phyloP scores from a whole-genome alignment of 2,329 filamentous ascomycete genomes.

The Penicillium palitans region DNA sequence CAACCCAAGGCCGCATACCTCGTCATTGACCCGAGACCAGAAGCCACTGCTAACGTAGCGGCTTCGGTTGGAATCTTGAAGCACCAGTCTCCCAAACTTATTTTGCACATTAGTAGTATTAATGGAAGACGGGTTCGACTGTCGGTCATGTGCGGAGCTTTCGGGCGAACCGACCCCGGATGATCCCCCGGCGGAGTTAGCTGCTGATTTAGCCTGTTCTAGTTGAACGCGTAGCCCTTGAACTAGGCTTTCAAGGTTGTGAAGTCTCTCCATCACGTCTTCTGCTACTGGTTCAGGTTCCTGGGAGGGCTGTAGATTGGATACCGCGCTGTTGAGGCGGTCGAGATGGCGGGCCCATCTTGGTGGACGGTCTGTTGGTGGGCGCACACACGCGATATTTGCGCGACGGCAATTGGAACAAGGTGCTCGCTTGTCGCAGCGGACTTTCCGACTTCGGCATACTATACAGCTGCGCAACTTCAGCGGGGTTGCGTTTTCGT shows the following conservation, averaged over 20 bases:
- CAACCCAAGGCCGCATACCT: conserved; percentile 42
- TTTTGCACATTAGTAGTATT: conserved; percentile 34
- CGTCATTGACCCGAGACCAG: conserved; percentile 58
- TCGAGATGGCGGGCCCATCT: conserved; percentile 57
- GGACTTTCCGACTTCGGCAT: conserved; percentile 58
- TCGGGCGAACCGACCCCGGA: conserved; percentile 32
- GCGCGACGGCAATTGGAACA: conserved; percentile 59
- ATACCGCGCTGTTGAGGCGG: conserved; percentile 29
- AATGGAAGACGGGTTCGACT: conserved; percentile 13
- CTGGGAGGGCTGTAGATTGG: conserved; percentile 13
- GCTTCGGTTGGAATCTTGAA: conserved; percentile 46
- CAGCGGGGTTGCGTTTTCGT: background rate
- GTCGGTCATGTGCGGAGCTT: conserved; percentile 20
- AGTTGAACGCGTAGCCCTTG: conserved; percentile 53
- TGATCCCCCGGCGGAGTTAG: conserved; percentile 28
- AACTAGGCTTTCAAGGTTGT: conserved; percentile 53
- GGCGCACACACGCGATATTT: conserved; percentile 54
- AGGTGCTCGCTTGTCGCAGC: conserved; percentile 58
- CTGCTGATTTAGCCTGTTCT: conserved; percentile 43
- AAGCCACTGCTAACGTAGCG: conserved; percentile 56
- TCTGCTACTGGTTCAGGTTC: conserved; percentile 29
- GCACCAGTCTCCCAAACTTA: conserved; percentile 52
- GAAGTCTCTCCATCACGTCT: conserved; percentile 53
- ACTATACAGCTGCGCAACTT: conserved; percentile 52
- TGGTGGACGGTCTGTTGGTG: conserved; percentile 52